Percentiles rank a stretch among this genome's conserved stretches.
Conservation (phyloP, 1,284 basidiomycete species). For the Fomitopsis betulina region DNA sequence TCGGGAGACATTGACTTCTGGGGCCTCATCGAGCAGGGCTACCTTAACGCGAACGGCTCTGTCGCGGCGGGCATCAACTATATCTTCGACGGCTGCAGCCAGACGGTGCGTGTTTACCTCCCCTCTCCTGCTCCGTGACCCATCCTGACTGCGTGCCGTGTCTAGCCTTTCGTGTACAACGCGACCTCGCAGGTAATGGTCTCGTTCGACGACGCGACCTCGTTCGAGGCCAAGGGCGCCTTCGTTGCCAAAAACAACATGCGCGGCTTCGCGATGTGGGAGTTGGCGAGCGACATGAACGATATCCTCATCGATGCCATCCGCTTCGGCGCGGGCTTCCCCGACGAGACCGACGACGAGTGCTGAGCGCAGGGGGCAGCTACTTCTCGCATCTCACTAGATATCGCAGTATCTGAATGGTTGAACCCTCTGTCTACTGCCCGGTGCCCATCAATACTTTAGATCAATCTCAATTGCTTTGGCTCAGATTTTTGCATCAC, state of each 20-base stretch:
- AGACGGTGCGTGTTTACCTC: constrained; percentile 49
- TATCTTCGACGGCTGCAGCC: constrained; percentile 57
- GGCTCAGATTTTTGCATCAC: no score
- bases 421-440: neutral
- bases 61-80: constrained; percentile 43
- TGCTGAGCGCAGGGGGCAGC: constrained; percentile 7
- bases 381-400: neutral
- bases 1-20: constrained; percentile 57
- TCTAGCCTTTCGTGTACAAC: constrained; percentile 63
- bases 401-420: neutral
- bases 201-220: constrained; percentile 55
- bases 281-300: constrained; percentile 55
- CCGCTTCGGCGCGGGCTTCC: constrained; percentile 33
- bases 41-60: constrained; percentile 48
- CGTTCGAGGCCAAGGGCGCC: constrained; percentile 56
- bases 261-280: constrained; percentile 63
- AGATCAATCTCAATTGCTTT: no score
- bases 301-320: constrained; percentile 56
- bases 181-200: constrained; percentile 46
- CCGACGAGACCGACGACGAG: constrained; percentile 8
- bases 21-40: constrained; percentile 51
- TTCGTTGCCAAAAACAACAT: constrained; percentile 49
- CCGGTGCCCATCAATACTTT: no score
- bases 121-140: neutral
- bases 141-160: neutral